These are phyloP conservation scores for Ceratocystis huliohia DNA, from an alignment of 2,329 filamentous ascomycete genomes.

Conservation along the genomic window DNA sequence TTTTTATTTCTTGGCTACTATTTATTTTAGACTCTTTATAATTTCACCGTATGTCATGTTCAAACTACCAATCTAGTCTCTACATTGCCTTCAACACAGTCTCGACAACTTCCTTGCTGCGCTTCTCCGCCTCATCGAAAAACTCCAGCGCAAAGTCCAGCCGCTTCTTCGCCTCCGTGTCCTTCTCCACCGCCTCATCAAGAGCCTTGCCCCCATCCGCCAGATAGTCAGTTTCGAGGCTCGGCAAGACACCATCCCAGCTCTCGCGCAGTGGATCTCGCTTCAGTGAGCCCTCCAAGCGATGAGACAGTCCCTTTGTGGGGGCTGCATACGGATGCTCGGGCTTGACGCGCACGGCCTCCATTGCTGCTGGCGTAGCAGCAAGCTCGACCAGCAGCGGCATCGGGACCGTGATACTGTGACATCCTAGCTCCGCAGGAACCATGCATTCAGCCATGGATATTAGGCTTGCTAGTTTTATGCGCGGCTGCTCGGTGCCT, in stretches of 20 bases:
- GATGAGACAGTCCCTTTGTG: constrained; percentile 26
- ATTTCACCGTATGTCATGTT: neutral
- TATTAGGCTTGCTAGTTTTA: constrained; percentile 38
- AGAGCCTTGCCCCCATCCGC: constrained; percentile 34
- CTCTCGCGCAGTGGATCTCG: constrained; percentile 31
- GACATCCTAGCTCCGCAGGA: constrained; percentile 35
- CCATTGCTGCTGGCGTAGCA: constrained; percentile 28
- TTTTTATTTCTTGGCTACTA: constrained; percentile 1
- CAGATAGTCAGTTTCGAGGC: constrained; percentile 32
- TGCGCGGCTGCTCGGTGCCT: constrained; percentile 35
- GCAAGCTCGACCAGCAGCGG: constrained; percentile 31
- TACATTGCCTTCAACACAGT: constrained; percentile 21
- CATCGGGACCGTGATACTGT: constrained; percentile 34
- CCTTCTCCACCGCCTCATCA: constrained; percentile 32
- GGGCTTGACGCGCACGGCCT: constrained; percentile 29
- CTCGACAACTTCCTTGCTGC: constrained; percentile 31
- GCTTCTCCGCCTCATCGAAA: constrained; percentile 31
- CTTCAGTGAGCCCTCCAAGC: constrained; percentile 28
- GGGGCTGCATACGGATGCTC: constrained; percentile 29
- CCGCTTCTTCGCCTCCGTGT: constrained; percentile 30
- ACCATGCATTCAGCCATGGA: constrained; percentile 35
- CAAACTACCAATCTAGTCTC: neutral
- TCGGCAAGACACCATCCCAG: neutral
- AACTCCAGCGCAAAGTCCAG: constrained; percentile 31
- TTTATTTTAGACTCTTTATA: constrained; percentile 5